Conservation (phyloP, 2,329 filamentous ascomycete species). For the Botrytis hyacinthi region DNA sequence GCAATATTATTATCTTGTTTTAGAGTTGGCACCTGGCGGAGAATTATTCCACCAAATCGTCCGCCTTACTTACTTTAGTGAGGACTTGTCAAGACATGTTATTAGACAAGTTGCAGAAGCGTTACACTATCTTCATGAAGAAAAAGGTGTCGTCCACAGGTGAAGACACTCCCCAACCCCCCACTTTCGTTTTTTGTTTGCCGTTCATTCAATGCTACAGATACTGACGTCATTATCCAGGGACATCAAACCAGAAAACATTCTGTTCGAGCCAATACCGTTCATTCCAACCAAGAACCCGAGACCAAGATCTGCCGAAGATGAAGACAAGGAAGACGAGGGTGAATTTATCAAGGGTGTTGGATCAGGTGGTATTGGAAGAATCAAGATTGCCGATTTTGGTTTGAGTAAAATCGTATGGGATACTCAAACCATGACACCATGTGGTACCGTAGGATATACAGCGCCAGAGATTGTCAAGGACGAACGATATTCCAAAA, state of each 20-base stretch:
- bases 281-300: constrained; percentile 77
- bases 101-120: constrained; percentile 95
- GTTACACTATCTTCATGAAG: constrained; percentile 89
- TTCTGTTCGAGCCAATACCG: constrained; percentile 85
- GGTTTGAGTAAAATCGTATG: constrained; percentile 97
- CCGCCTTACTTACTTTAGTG: constrained; percentile 96
- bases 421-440: constrained; percentile 98
- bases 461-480: constrained; percentile 98
- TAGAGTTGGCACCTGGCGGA: constrained; percentile 91
- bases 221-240: constrained; percentile 55
- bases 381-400: constrained; percentile 97
- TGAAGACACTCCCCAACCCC: constrained; percentile 47
- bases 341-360: constrained; percentile 83
- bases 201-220: constrained; percentile 15
- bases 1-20: constrained; percentile 96
- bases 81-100: constrained; percentile 90
- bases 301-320: constrained; percentile 78
- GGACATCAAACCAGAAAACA: constrained; percentile 98
- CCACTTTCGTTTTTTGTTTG: background rate
- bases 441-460: constrained; percentile 97
- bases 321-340: constrained; percentile 96
- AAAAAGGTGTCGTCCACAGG: constrained; percentile 95
- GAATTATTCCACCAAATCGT: constrained; percentile 99
- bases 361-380: constrained; percentile 86
- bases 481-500: constrained; percentile 97